Evolutionary conservation across 2,329 filamentous ascomycete genomes (phyloP).

Genomic region (Byssothecium circinans): DNA sequence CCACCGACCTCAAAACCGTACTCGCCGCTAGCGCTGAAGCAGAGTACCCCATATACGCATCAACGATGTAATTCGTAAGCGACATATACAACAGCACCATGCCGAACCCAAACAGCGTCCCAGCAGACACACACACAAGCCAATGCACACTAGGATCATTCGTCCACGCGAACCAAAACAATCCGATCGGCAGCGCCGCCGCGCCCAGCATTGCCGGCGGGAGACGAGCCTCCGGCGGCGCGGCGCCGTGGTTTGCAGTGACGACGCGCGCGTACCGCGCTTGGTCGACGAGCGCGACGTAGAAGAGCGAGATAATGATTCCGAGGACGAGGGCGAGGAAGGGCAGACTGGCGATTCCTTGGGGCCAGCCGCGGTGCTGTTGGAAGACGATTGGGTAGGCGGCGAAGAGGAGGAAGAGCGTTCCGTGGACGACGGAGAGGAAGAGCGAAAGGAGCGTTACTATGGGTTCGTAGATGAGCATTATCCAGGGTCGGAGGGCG

Average conservation of each 20-base stretch:
- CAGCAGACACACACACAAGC: conserved; percentile 56
- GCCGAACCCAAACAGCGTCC: conserved; percentile 49
- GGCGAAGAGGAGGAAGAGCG: conserved; percentile 42
- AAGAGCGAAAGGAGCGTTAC: conserved; percentile 16
- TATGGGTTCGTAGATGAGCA: conserved; percentile 61
- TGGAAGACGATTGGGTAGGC: conserved; percentile 62
- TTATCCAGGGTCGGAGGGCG: conserved; percentile 55
- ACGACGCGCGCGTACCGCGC: conserved; percentile 16
- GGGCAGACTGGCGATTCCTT: conserved; percentile 61
- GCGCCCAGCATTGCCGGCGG: conserved; percentile 62
- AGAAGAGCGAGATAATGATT: conserved; percentile 43
- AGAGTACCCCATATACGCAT: conserved; percentile 57
- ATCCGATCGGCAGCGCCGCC: conserved; percentile 55
- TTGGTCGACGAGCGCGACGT: conserved; percentile 21
- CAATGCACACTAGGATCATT: conserved; percentile 55
- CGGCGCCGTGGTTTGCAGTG: conserved; percentile 49
- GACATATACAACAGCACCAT: conserved; percentile 41
- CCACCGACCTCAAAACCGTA: conserved; percentile 50
- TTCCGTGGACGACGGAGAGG: conserved; percentile 19
- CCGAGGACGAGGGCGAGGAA: conserved; percentile 64
- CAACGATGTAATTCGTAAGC: conserved; percentile 68
- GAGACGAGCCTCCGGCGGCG: conserved; percentile 67
- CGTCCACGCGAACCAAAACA: conserved; percentile 41
- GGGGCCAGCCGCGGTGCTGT: conserved; percentile 55
- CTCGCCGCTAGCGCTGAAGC: conserved; percentile 44